Evolutionary conservation across 2,329 filamentous ascomycete species (phyloP).

Genomic region (Chalaropsis thielavioides): DNA sequence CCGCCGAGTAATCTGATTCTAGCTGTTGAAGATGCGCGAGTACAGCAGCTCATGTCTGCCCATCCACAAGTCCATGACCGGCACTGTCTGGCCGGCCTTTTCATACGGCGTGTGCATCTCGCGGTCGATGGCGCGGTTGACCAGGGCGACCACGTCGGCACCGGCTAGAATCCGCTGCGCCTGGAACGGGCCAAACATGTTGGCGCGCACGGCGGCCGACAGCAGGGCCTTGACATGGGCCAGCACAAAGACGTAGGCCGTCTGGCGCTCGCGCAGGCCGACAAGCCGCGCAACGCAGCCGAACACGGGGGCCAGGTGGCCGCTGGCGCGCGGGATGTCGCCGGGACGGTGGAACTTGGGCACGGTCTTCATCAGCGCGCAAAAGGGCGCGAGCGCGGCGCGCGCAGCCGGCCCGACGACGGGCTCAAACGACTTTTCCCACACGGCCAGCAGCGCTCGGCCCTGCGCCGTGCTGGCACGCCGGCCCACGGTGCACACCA

Average conservation of each 20-base stretch:
- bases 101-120: conserved; percentile 47
- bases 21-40: conserved; percentile 78
- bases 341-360: conserved; percentile 46
- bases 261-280: conserved; percentile 44
- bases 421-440: conserved; percentile 53
- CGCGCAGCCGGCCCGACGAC: conserved; percentile 17
- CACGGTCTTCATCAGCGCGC: conserved; percentile 55
- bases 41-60: conserved; percentile 72
- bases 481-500: conserved; percentile 64
- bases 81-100: conserved; percentile 59
- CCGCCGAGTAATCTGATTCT: conserved; percentile 18
- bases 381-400: conserved; percentile 36
- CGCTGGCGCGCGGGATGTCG: conserved; percentile 43
- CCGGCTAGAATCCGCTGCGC: conserved; percentile 59
- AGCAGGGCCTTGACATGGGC: conserved; percentile 63
- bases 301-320: conserved; percentile 55
- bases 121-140: conserved; percentile 42
- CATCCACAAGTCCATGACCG: conserved; percentile 69
- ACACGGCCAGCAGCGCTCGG: conserved; percentile 57
- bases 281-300: conserved; percentile 51
- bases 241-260: conserved; percentile 62
- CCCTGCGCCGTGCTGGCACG: conserved; percentile 65
- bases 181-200: conserved; percentile 68
- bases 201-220: conserved; percentile 62
- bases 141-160: conserved; percentile 39